phyloP scores from a whole-genome alignment of 805 yeast genomes.

The Ogataea zsoltii region DNA sequence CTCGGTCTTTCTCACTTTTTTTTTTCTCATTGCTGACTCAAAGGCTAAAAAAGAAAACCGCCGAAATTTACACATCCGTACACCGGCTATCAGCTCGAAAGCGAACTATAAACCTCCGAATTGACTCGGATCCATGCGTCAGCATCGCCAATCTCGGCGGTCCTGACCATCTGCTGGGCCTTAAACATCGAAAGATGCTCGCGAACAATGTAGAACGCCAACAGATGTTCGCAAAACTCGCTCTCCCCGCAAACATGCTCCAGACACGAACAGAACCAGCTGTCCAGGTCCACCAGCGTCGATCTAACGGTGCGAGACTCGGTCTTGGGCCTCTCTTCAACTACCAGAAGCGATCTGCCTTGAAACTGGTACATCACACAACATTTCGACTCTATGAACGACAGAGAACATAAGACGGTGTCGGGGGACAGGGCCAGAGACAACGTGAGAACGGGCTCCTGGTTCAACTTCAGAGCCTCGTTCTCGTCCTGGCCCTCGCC shows the following conservation, averaged over 20 bases:
- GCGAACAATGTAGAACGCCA: conserved; percentile 2
- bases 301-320: neutral
- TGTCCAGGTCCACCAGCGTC: conserved; percentile 10
- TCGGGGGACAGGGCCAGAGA: conserved; percentile 12
- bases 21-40: neutral
- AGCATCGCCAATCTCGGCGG: neutral
- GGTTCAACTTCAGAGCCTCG: conserved; percentile 11
- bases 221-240: conserved; percentile 6
- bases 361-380: conserved; percentile 8
- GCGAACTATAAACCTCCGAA: neutral
- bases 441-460: conserved; percentile 18
- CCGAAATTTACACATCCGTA: neutral
- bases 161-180: neutral
- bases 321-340: neutral
- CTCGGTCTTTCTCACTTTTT: neutral
- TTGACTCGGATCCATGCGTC: conserved; percentile 8
- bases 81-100: neutral
- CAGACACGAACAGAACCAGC: conserved; percentile 17
- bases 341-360: conserved; percentile 1
- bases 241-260: conserved; percentile 2
- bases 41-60: neutral
- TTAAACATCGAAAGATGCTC: neutral
- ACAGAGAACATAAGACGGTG: conserved; percentile 9
- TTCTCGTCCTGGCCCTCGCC: conserved; percentile 6
- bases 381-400: conserved; percentile 12